phyloP scores from a whole-genome alignment of 2,329 filamentous ascomycete genomes.

The Penicillium olsonii region DNA sequence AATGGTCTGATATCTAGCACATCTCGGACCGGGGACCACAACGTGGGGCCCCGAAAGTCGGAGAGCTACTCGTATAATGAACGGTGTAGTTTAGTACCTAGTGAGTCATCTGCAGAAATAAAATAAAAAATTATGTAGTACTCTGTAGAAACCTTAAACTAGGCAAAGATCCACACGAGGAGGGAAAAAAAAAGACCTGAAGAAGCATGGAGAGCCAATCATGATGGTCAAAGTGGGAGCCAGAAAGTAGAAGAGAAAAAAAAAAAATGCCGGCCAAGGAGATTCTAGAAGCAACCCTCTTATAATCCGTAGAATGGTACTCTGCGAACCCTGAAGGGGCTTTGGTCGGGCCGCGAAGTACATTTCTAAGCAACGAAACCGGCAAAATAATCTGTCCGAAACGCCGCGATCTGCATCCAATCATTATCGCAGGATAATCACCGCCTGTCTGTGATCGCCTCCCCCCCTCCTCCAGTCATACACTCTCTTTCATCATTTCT shows the following conservation, averaged over 20 bases:
- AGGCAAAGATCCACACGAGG: not conserved
- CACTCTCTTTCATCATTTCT: constrained; percentile 5
- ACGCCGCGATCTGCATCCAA: constrained; percentile 5
- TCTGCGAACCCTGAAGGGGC: no score
- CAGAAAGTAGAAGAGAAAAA: not conserved
- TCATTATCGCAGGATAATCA: constrained; percentile 5
- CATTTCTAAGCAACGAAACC: constrained; percentile 10
- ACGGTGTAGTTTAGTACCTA: not conserved
- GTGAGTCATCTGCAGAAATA: not conserved
- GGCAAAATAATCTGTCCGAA: constrained; percentile 1
- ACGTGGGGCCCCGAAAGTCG: constrained; percentile 2
- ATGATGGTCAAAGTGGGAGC: no score
- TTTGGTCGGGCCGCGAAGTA: not conserved
- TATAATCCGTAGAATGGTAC: no score
- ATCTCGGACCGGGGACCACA: not conserved
- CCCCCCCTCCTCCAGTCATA: constrained; percentile 6
- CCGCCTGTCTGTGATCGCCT: constrained; percentile 14
- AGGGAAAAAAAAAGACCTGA: not conserved
- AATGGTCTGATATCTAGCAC: not conserved
- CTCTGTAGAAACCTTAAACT: not conserved
- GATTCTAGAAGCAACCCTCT: no score
- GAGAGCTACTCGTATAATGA: not conserved
- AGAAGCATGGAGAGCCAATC: no score
- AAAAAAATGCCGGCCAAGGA: not conserved
- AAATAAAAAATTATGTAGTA: not conserved